Conservation (phyloP, 768 basidiomycete species). For the Lanmaoa rubissima region DNA sequence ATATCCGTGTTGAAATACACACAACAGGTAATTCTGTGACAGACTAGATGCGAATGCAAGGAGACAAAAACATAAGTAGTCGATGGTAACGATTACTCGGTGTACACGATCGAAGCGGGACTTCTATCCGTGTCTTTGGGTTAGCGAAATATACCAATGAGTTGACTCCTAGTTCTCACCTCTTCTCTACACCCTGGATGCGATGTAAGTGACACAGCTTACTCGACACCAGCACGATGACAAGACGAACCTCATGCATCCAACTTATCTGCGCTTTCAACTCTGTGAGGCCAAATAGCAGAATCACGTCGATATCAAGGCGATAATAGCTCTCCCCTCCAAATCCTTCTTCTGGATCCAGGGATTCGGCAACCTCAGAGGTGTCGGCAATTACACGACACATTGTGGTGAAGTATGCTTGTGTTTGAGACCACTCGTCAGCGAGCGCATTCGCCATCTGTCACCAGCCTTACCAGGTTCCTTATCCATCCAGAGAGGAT, state of each 20-base stretch:
- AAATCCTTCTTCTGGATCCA: background rate
- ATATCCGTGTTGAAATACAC: no score
- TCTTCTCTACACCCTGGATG: constrained; percentile 13
- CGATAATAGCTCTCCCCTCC: constrained; percentile 11
- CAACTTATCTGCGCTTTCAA: constrained; percentile 45
- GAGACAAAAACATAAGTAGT: background rate
- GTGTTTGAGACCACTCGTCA: background rate
- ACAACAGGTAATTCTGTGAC: no score
- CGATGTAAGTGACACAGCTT: background rate
- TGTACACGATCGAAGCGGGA: background rate
- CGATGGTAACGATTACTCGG: background rate
- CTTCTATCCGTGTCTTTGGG: background rate
- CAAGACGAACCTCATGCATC: constrained; percentile 27
- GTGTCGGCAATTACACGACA: constrained; percentile 13
- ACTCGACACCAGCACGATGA: background rate
- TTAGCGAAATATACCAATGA: background rate
- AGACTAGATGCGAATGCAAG: background rate
- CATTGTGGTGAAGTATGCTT: constrained; percentile 9
- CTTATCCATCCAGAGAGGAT: constrained; percentile 14
- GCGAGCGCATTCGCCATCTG: no score
- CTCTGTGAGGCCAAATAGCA: constrained; percentile 44
- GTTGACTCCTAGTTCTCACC: background rate
- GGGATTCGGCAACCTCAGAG: background rate
- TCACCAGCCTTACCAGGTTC: constrained; percentile 7
- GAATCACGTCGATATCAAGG: constrained; percentile 32